Conservation (phyloP, 1,284 basidiomycete genomes). For the Psilocybe mexicana region DNA sequence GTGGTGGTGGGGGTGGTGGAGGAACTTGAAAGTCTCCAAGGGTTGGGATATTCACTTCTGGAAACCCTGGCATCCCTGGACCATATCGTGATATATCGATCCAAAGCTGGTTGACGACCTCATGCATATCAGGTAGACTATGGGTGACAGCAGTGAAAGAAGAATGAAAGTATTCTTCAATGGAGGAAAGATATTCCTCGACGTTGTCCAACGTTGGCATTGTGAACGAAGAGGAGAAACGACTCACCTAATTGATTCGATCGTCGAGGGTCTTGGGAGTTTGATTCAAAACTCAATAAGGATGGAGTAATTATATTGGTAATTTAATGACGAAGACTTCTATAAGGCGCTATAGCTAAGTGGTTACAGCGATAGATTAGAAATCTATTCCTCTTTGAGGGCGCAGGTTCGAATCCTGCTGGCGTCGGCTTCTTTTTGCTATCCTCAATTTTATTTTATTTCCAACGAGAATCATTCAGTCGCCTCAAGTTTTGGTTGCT, state of each 20-base stretch:
- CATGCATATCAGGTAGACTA: constrained; percentile 62
- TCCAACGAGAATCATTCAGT: too few relatives aligned
- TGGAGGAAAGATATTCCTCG: constrained; percentile 66
- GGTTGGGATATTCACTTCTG: constrained; percentile 61
- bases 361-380: constrained; percentile 39
- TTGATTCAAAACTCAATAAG: neutral
- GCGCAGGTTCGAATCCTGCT: constrained; percentile 75
- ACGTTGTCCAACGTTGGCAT: constrained; percentile 61
- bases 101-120: constrained; percentile 71
- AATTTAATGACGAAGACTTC: neutral
- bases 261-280: too few relatives aligned
- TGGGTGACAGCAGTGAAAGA: constrained; percentile 59
- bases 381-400: constrained; percentile 62
- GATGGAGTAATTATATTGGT: too few relatives aligned
- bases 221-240: constrained; percentile 14
- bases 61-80: constrained; percentile 64
- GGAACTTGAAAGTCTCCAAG: constrained; percentile 74
- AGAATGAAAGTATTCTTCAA: constrained; percentile 63
- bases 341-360: constrained; percentile 27
- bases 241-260: neutral
- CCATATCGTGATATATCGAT: constrained; percentile 77
- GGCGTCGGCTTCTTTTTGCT: constrained; percentile 45
- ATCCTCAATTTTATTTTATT: neutral
- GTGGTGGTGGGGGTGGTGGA: constrained; percentile 59
- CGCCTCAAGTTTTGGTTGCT: too few relatives aligned